Base-by-base conservation (phyloP, 1,284 basidiomycete species). In the Apiotrichum gracile region DNA sequence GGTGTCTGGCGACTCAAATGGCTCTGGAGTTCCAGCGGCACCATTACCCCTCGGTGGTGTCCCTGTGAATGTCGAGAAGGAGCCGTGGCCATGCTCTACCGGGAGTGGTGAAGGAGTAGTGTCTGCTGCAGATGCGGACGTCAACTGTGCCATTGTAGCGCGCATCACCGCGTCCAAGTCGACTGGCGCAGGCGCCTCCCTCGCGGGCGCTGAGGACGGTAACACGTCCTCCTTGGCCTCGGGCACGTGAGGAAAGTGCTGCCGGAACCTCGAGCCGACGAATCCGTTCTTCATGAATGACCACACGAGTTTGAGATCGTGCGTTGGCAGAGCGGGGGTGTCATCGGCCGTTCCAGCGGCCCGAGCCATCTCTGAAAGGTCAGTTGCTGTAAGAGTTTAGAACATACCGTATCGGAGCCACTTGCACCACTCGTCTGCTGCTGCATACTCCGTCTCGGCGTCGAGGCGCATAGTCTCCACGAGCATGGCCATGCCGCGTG, bases 351-450 rank as follows among this genome's bases (percentile, higher is more conserved):
- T 17, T 1, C 48, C 42, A 0, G 41, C 33, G 12, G 39, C 31
- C 27, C 54, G 51, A 4, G 38, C 24, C 49, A 59, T 53, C 38
- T 59, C 58, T 59, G 31, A 21, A 8, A 39, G 37, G 26, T 47
- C 21, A 49, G 39, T 14, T 22, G 8, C 17, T 12, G 4, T 0
- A 4, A 1, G 16, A 10, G 7, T 1, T 12, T 2, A 8, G 16
- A 24, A 65, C 70, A 9, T 25, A 70, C 73, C 73, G 45, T 68
- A 73, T 43, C 66, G 69, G 5, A 73, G 47, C 72, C 72, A 75
- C 45, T 65, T 67, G 54, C 66, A 65, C 55, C 68, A 75, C 38
- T 73, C 73, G 12, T 55, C 55, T 0, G 64, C 53, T 6, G 66
- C 64, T 2, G 60, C 52, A 47, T 55, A 31, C 44, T 70, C 69